These are phyloP conservation scores for Cladophialophora exuberans DNA, from an alignment of 2,329 filamentous ascomycete genomes.

Conservation along the genomic window DNA sequence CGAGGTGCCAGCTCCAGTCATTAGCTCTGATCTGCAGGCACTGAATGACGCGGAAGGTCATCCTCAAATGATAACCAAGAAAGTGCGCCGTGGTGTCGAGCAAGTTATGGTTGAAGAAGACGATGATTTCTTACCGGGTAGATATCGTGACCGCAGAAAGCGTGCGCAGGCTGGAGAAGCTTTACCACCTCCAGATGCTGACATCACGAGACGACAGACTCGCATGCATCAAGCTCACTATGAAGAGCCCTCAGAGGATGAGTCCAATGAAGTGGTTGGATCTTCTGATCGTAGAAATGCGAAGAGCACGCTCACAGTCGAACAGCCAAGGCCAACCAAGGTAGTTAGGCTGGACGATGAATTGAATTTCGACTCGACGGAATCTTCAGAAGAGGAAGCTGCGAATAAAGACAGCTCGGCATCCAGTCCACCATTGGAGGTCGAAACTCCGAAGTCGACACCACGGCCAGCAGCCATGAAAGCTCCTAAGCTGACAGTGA, in stretches of 20 bases:
- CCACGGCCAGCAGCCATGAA: slow-evolving; percentile 1
- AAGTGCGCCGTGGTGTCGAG: slow-evolving; percentile 21
- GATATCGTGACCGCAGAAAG: slow-evolving; percentile 31
- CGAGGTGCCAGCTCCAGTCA: slow-evolving; percentile 26
- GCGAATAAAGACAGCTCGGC: background rate
- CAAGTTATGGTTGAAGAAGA: slow-evolving; percentile 30
- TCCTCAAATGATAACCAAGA: slow-evolving; percentile 27
- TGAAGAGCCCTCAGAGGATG: slow-evolving; percentile 33
- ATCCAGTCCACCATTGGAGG: slow-evolving; percentile 11
- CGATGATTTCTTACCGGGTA: slow-evolving; percentile 34
- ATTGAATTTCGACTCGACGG: slow-evolving; percentile 16
- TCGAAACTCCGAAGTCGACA: slow-evolving; percentile 4
- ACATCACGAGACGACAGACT: slow-evolving; percentile 29
- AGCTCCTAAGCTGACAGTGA: slow-evolving; percentile 2
- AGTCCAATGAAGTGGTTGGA: slow-evolving; percentile 27
- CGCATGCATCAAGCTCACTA: slow-evolving; percentile 29
- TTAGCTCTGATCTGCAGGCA: slow-evolving; percentile 34
- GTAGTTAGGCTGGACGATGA: slow-evolving; percentile 20
- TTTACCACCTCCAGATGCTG: slow-evolving; percentile 19
- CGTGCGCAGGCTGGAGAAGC: slow-evolving; percentile 17
- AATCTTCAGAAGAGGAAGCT: slow-evolving; percentile 6
- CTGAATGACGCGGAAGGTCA: slow-evolving; percentile 35
- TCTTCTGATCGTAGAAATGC: background rate
- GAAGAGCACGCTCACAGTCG: background rate
- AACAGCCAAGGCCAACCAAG: background rate